These are phyloP conservation scores for Aspergillus sojae DNA, from an alignment of 2,329 filamentous ascomycete genomes.

Conservation along the genomic window DNA sequence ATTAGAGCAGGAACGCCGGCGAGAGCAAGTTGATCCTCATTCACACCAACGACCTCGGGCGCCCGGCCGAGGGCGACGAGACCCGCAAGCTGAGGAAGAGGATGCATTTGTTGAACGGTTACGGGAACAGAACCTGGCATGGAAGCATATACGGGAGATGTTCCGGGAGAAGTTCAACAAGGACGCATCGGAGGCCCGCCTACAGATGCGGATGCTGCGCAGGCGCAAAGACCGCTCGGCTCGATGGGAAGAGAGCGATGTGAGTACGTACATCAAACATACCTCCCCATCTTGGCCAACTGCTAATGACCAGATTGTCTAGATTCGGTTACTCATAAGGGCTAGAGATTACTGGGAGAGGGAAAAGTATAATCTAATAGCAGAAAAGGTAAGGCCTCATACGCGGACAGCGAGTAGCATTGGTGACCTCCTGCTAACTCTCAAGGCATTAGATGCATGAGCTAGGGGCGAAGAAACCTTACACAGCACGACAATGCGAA, in stretches of 20 bases:
- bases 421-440: not conserved
- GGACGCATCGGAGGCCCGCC: slow-evolving; percentile 41
- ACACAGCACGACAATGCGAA: slow-evolving; percentile 41
- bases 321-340: slow-evolving; percentile 41
- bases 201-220: slow-evolving; percentile 47
- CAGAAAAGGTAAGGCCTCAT: slow-evolving; percentile 38
- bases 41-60: slow-evolving; percentile 32
- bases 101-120: slow-evolving; percentile 42
- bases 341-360: slow-evolving; percentile 41
- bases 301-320: slow-evolving; percentile 16
- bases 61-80: slow-evolving; percentile 36
- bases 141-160: slow-evolving; percentile 41
- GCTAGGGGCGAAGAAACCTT: slow-evolving; percentile 35
- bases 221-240: slow-evolving; percentile 37
- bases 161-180: slow-evolving; percentile 41
- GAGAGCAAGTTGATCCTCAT: slow-evolving; percentile 28
- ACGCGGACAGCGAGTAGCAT: not conserved
- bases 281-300: slow-evolving; percentile 6
- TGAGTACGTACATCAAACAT: slow-evolving; percentile 42
- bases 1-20: slow-evolving; percentile 39
- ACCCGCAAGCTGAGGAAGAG: slow-evolving; percentile 43
- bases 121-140: slow-evolving; percentile 39
- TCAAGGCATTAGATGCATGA: slow-evolving; percentile 31
- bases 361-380: slow-evolving; percentile 43
- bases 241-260: slow-evolving; percentile 46